Evolutionary conservation across 306 rosid species (phyloP).

Genomic region (Pyrus communis): DNA sequence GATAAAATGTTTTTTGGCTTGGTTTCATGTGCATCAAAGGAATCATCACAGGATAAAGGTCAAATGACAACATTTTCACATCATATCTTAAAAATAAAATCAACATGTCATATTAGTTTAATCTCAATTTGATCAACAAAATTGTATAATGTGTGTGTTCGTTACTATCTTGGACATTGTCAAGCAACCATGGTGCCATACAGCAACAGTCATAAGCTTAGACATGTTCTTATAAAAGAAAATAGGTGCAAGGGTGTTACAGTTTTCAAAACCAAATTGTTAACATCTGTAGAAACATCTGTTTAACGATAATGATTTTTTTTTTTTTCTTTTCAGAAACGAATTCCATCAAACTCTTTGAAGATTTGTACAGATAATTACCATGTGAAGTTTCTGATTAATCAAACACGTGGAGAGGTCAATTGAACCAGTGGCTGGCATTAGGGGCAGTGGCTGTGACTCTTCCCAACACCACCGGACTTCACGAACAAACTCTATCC

Average conservation of each 20-base stretch:
- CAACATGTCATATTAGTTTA: background rate
- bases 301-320: background rate
- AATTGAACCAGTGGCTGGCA: slow-evolving; percentile 63
- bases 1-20: slow-evolving; percentile 10
- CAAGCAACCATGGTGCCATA: background rate
- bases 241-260: background rate
- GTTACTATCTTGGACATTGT: background rate
- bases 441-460: slow-evolving; percentile 78
- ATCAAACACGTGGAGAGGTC: slow-evolving; percentile 85
- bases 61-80: background rate
- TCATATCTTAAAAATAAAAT: background rate
- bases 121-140: background rate
- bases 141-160: background rate
- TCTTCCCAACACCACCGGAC: slow-evolving; percentile 99
- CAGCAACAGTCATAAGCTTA: background rate
- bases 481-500: slow-evolving; percentile 96
- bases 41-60: background rate
- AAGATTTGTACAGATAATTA: slow-evolving; percentile 29
- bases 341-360: slow-evolving; percentile 17
- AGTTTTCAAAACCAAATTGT: background rate
- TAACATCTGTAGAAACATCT: background rate
- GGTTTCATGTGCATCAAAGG: slow-evolving; percentile 1
- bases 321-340: background rate
- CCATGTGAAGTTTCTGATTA: slow-evolving; percentile 91
- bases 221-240: background rate